Evolutionary conservation across 2,329 filamentous ascomycete species (phyloP), one percentile per base, ranked within the genome.

Genomic region (Clonostachys solani): DNA sequence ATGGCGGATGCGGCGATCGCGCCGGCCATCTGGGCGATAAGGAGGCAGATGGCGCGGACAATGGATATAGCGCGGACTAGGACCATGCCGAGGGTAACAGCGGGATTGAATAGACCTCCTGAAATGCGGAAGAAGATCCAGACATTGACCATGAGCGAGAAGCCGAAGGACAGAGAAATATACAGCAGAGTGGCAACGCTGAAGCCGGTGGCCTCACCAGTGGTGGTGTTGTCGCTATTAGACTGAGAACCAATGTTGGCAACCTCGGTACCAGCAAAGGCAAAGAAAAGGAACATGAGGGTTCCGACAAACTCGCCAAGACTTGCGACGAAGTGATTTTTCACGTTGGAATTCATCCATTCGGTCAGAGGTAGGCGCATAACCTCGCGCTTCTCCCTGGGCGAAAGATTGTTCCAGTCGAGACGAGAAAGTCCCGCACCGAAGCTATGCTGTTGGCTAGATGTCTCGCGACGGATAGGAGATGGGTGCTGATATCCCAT

Each of bases 11-110:
- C 68, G 19, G 63, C 46, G 50, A 65, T 77, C 2, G 71, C 72
- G 1, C 64, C 78, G 2, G 74, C 52, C 9, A 83, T 60, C 56
- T 83, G 80, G 2, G 77, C 69, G 5, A 67, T 54, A 48, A 79
- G 69, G n/a, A 80, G 59, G 5, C 73, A 63, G 0, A 68, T 45
- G 5, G 71, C 74, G 6, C 78, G 74, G 2, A 71, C 43, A 13
- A 68, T 59, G 7, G 63, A 64, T 33, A 82, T 66, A 4, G 71
- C 75, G 17, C 72, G 72, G 33, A 75, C 70, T 16, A 81, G 63
- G 18, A 71, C 64, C 47, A 81, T 73, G 3, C 72, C 78, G 2
- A 82, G 61, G 0, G 78, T 81, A 17, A 67, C 63, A 10, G 63
- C 63, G 5, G 64, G 64, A 50, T 67, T 67, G 50, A 67, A 67